These are phyloP conservation scores for Scedosporium minutisporum DNA, from an alignment of 2,329 filamentous ascomycete genomes.

Conservation along the genomic window DNA sequence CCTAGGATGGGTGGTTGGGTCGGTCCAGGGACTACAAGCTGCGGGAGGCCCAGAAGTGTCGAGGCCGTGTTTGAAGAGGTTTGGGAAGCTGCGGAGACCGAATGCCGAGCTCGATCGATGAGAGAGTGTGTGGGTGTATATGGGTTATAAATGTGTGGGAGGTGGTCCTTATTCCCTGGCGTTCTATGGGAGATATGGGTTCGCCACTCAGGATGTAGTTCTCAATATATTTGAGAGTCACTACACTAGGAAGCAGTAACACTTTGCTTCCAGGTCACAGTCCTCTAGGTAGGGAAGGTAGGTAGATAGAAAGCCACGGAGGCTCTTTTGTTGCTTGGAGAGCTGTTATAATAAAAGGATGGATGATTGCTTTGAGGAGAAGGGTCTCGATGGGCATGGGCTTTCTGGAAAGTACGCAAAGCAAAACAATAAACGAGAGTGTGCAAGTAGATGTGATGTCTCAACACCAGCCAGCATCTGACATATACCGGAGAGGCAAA, in stretches of 20 bases:
- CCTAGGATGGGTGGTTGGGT: background rate
- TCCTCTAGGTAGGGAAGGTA: background rate
- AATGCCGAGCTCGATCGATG: too few relatives aligned
- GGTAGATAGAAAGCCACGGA: background rate
- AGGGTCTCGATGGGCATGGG: background rate
- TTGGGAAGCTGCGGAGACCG: too few relatives aligned
- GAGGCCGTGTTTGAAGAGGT: too few relatives aligned
- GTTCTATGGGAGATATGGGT: background rate
- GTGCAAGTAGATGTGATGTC: conserved; percentile 16
- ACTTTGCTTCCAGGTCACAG: background rate
- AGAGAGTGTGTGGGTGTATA: background rate
- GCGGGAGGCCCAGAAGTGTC: too few relatives aligned
- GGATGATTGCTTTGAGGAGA: background rate
- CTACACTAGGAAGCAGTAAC: background rate
- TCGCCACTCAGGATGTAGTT: background rate
- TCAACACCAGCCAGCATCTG: background rate
- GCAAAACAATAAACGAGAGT: conserved; percentile 9
- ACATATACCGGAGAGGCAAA: background rate
- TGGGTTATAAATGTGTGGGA: background rate
- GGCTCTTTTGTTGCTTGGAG: background rate
- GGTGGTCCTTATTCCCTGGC: background rate
- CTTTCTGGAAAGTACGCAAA: background rate
- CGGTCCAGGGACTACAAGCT: too few relatives aligned
- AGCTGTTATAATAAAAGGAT: background rate
- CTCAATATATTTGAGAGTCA: background rate